These are phyloP conservation scores for Cordia subcordata DNA, from an alignment of 257 asterid species.

Conservation along the genomic window DNA sequence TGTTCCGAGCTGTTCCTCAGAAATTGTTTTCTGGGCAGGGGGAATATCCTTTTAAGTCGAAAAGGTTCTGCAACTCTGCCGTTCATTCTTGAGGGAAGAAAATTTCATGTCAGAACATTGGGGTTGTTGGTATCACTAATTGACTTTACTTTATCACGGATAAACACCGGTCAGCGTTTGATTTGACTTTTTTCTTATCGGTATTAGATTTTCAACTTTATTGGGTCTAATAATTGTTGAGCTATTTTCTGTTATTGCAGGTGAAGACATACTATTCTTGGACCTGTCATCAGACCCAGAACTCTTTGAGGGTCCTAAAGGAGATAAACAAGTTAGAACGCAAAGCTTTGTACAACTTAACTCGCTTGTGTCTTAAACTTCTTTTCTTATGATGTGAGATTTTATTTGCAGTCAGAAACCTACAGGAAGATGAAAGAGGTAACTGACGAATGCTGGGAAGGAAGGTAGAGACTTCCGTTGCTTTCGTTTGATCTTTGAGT, in stretches of 20 bases:
- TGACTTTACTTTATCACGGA: slow-evolving; percentile 94
- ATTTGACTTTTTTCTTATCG: slow-evolving; percentile 2
- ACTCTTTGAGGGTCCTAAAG: slow-evolving; percentile 82
- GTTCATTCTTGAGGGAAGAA: slow-evolving; percentile 69
- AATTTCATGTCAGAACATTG: slow-evolving; percentile 52
- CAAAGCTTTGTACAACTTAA: slow-evolving; percentile 2
- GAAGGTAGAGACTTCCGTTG: slow-evolving; percentile 49
- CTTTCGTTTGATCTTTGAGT: slow-evolving; percentile 4
- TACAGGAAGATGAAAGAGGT: slow-evolving; percentile 88
- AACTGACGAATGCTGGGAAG: slow-evolving; percentile 92
- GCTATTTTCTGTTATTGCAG: slow-evolving; percentile 33
- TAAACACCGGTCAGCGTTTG: slow-evolving; percentile 64
- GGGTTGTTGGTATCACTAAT: slow-evolving; percentile 76
- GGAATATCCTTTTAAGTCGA: slow-evolving; percentile 76
- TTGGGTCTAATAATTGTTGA: not conserved
- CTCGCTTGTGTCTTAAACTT: slow-evolving; percentile 13
- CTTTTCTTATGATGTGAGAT: slow-evolving; percentile 5
- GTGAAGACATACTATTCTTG: slow-evolving; percentile 86
- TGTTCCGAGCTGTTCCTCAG: slow-evolving; percentile 14
- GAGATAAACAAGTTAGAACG: slow-evolving; percentile 70
- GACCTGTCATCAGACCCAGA: slow-evolving; percentile 90
- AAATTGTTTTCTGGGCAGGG: slow-evolving; percentile 49
- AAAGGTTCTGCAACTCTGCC: slow-evolving; percentile 47
- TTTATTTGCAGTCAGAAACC: slow-evolving; percentile 67
- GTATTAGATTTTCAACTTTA: slow-evolving; percentile 1